Evolutionary conservation across 768 basidiomycete genomes (phyloP).

Genomic region (Coprinopsis sp.): DNA sequence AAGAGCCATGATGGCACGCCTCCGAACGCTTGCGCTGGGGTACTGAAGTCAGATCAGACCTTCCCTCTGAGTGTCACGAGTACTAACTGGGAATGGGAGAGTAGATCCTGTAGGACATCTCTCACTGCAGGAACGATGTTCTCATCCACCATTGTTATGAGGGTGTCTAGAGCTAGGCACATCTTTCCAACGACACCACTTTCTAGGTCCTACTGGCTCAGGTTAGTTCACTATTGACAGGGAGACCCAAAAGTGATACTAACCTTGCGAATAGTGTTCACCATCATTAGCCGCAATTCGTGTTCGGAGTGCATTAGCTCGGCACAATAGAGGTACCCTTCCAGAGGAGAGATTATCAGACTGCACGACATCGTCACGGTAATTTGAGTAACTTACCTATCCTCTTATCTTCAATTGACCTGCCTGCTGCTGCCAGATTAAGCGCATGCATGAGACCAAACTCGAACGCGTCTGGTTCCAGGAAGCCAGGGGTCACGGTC

Average conservation of each 20-base stretch:
- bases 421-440: conserved; percentile 69
- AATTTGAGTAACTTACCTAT: conserved; percentile 44
- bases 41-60: conserved; percentile 2
- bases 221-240: neutral
- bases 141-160: conserved; percentile 56
- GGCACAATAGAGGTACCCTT: conserved; percentile 77
- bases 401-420: conserved; percentile 55
- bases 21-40: conserved; percentile 52
- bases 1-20: conserved; percentile 58
- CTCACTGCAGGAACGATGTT: conserved; percentile 77
- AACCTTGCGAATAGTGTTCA: conserved; percentile 84
- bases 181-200: conserved; percentile 49
- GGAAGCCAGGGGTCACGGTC: conserved; percentile 38
- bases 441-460: conserved; percentile 77
- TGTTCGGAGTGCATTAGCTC: conserved; percentile 66
- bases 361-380: neutral
- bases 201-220: conserved; percentile 65
- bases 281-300: conserved; percentile 76
- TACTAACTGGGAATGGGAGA: conserved; percentile 76
- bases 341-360: neutral
- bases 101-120: conserved; percentile 55
- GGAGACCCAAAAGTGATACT: neutral
- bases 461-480: conserved; percentile 44
- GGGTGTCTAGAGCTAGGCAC: conserved; percentile 66
- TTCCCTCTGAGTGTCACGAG: neutral